A percentile compares a stretch with the other conserved stretches of the same genome.
Conservation (phyloP, 2,329 filamentous ascomycete genomes). For the Lasiodiplodia sp. region DNA sequence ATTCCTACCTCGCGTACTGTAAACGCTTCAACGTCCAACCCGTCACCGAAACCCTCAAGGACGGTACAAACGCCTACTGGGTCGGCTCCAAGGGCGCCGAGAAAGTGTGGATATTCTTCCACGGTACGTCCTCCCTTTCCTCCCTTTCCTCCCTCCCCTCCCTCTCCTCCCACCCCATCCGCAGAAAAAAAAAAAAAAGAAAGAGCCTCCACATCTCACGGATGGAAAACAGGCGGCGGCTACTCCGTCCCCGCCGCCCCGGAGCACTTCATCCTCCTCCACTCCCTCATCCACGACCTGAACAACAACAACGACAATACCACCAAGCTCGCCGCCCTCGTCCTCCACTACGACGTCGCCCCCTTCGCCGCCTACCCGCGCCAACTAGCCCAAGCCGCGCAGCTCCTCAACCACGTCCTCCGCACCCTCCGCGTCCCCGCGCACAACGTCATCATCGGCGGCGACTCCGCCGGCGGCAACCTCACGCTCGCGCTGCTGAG, state of each 20-base stretch:
- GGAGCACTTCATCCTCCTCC: conserved; percentile 18
- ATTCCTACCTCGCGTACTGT: conserved; percentile 19
- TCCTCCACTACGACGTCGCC: conserved; percentile 38
- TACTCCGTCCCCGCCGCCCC: conserved; percentile 14
- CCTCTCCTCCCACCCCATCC: not conserved
- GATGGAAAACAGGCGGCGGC: conserved; percentile 12
- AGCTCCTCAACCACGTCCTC: conserved; percentile 35
- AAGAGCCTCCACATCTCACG: not conserved
- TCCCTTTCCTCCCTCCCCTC: not conserved
- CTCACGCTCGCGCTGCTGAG: conserved; percentile 36
- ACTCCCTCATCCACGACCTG: conserved; percentile 7
- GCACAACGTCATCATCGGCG: conserved; percentile 16
- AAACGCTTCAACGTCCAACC: conserved; percentile 11
- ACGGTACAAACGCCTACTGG: conserved; percentile 27
- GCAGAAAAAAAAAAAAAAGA: not conserved
- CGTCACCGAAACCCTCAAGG: conserved; percentile 19
- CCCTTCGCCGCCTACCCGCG: conserved; percentile 37
- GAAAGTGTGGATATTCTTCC: conserved; percentile 23
- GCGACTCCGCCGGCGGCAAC: conserved; percentile 37
- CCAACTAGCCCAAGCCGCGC: conserved; percentile 36
- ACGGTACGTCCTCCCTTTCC: not conserved
- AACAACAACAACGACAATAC: not conserved
- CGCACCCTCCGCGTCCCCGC: conserved; percentile 13
- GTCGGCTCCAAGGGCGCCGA: conserved; percentile 19
- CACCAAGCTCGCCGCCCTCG: conserved; percentile 32